These are phyloP conservation scores for Zelopaecilomyces penicillatus DNA, from an alignment of 2,329 filamentous ascomycete species.

Conservation along the genomic window DNA sequence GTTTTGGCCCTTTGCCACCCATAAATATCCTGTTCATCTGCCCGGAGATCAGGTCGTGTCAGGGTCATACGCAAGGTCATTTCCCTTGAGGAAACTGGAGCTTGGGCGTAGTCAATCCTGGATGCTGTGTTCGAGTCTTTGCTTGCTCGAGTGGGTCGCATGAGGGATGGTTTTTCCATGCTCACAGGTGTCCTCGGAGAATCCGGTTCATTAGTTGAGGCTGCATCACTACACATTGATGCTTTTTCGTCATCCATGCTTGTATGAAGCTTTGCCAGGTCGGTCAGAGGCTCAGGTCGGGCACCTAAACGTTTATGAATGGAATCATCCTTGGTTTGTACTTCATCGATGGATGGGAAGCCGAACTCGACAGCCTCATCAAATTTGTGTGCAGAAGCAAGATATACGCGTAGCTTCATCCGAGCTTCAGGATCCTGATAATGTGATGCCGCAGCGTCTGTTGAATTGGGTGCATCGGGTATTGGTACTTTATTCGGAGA, in stretches of 20 bases:
- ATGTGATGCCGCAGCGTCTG: slow-evolving; percentile 68
- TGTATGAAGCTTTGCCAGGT: slow-evolving; percentile 45
- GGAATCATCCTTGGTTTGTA: slow-evolving; percentile 22
- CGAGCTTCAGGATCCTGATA: slow-evolving; percentile 88
- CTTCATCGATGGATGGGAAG: slow-evolving; percentile 60
- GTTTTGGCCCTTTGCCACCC: slow-evolving; percentile 47
- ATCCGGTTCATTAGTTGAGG: slow-evolving; percentile 48
- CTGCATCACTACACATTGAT: slow-evolving; percentile 47
- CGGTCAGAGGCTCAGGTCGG: slow-evolving; percentile 22
- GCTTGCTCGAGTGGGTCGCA: slow-evolving; percentile 18
- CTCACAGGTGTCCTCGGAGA: slow-evolving; percentile 50
- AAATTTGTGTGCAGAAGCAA: slow-evolving; percentile 87
- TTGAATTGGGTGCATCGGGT: slow-evolving; percentile 21
- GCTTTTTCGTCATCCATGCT: slow-evolving; percentile 51
- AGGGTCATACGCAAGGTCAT: slow-evolving; percentile 97
- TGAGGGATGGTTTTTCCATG: slow-evolving; percentile 29
- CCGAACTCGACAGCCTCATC: slow-evolving; percentile 93
- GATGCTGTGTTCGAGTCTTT: slow-evolving; percentile 18
- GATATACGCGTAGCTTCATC: slow-evolving; percentile 74
- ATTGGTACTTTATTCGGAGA: slow-evolving; percentile 33
- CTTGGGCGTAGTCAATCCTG: slow-evolving; percentile 39
- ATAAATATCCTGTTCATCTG: slow-evolving; percentile 63
- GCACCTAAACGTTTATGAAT: slow-evolving; percentile 15
- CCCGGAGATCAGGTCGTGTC: slow-evolving; percentile 78
- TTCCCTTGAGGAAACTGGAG: slow-evolving; percentile 56